phyloP scores from a whole-genome alignment of 2,329 filamentous ascomycete genomes.

The Rhytidhysteron rufulum region DNA sequence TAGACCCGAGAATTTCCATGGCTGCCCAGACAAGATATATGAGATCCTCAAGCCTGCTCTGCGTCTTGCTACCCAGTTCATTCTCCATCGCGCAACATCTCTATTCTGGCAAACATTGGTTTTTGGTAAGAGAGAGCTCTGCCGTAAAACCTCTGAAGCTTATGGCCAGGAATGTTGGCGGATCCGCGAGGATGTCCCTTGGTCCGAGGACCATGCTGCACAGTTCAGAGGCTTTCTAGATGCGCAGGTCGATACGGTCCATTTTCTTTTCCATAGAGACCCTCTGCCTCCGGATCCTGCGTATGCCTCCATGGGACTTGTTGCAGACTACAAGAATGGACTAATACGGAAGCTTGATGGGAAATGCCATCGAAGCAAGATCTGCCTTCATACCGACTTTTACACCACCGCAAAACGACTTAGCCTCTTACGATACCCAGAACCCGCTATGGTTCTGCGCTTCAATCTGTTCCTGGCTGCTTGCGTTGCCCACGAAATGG shows the following conservation, averaged over 20 bases:
- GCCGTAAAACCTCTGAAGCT: conserved; percentile 23
- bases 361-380: conserved; percentile 34
- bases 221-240: conserved; percentile 28
- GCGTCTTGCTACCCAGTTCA: conserved; percentile 26
- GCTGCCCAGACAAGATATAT: conserved; percentile 34
- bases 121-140: conserved; percentile 31
- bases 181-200: conserved; percentile 32
- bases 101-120: conserved; percentile 37
- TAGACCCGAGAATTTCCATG: conserved; percentile 36
- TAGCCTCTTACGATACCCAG: conserved; percentile 31
- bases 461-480: conserved; percentile 39
- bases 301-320: conserved; percentile 36
- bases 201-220: conserved; percentile 26
- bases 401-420: conserved; percentile 39
- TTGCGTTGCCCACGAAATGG: conserved; percentile 36
- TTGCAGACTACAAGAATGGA: conserved; percentile 35
- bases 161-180: conserved; percentile 31
- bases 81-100: conserved; percentile 34
- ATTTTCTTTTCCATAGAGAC: conserved; percentile 36
- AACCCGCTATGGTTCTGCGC: conserved; percentile 38
- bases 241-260: conserved; percentile 31
- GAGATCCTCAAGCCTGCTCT: conserved; percentile 35
- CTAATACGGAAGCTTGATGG: conserved; percentile 30
- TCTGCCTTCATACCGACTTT: conserved; percentile 38
- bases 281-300: conserved; percentile 32